Evolutionary conservation across 257 asterid species (phyloP).

Genomic region (Primulina eburnea): DNA sequence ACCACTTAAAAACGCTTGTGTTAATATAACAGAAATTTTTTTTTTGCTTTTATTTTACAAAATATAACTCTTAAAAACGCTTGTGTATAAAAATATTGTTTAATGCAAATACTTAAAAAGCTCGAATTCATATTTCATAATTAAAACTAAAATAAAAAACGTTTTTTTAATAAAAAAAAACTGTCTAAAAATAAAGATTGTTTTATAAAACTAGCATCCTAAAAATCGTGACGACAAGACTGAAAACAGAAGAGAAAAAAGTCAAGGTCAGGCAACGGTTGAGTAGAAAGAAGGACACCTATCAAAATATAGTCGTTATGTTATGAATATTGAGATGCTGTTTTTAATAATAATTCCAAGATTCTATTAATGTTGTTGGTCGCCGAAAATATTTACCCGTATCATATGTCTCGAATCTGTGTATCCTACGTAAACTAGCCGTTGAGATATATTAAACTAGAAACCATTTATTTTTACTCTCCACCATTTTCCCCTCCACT

Average conservation of each 20-base stretch:
- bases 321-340: neutral
- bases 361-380: neutral
- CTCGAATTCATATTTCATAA: too few relatives aligned
- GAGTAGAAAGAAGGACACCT: neutral
- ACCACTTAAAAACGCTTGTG: too few relatives aligned
- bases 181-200: too few relatives aligned
- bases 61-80: too few relatives aligned
- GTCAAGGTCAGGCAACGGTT: constrained; percentile 16
- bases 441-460: constrained; percentile 28
- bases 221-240: too few relatives aligned
- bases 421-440: constrained; percentile 31
- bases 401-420: neutral
- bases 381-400: neutral
- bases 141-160: too few relatives aligned
- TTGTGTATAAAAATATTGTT: too few relatives aligned
- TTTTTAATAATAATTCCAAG: neutral
- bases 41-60: too few relatives aligned
- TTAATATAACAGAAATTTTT: too few relatives aligned
- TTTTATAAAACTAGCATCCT: too few relatives aligned
- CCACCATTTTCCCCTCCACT: constrained; percentile 1
- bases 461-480: neutral
- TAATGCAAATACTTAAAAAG: too few relatives aligned
- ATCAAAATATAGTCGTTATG: constrained; percentile 24
- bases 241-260: neutral
- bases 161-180: too few relatives aligned